Percentiles rank a stretch among this genome's conserved stretches.
Evolutionary conservation across 2,329 filamentous ascomycete genomes (phyloP).

Genomic region (Colletotrichum caudatum): DNA sequence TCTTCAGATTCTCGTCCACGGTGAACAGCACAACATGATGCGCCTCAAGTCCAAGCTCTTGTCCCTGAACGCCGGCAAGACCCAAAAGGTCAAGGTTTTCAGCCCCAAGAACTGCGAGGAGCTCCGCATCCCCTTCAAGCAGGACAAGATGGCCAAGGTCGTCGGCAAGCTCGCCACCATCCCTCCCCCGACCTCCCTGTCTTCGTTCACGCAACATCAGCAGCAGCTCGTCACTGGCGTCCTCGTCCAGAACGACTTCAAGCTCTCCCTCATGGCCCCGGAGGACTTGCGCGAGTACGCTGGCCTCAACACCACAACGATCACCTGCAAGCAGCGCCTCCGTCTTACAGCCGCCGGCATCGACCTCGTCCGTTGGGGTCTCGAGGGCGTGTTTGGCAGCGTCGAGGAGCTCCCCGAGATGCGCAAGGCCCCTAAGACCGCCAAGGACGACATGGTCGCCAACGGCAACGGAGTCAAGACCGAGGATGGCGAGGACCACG

Average conservation of each 20-base stretch:
- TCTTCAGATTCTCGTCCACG: conserved; percentile 88
- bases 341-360: conserved; percentile 89
- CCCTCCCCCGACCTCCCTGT: conserved; percentile 69
- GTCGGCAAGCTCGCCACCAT: conserved; percentile 92
- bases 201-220: conserved; percentile 48
- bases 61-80: conserved; percentile 87
- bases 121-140: conserved; percentile 92
- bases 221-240: conserved; percentile 83
- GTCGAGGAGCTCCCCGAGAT: conserved; percentile 77
- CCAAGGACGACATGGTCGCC: conserved; percentile 51
- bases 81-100: conserved; percentile 88
- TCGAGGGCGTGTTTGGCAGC: conserved; percentile 93
- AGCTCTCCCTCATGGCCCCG: conserved; percentile 95
- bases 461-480: conserved; percentile 54
- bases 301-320: conserved; percentile 94
- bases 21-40: conserved; percentile 98
- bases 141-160: conserved; percentile 95
- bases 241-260: conserved; percentile 97
- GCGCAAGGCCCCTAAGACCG: conserved; percentile 54
- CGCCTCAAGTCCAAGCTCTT: conserved; percentile 93
- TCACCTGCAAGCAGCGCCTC: conserved; percentile 91
- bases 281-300: conserved; percentile 97
- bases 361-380: conserved; percentile 91
- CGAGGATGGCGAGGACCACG: conserved; percentile 50
- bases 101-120: conserved; percentile 96